Evolutionary conservation across 805 yeast species (phyloP).

Genomic region (Kluyveromyces aestuarii): DNA sequence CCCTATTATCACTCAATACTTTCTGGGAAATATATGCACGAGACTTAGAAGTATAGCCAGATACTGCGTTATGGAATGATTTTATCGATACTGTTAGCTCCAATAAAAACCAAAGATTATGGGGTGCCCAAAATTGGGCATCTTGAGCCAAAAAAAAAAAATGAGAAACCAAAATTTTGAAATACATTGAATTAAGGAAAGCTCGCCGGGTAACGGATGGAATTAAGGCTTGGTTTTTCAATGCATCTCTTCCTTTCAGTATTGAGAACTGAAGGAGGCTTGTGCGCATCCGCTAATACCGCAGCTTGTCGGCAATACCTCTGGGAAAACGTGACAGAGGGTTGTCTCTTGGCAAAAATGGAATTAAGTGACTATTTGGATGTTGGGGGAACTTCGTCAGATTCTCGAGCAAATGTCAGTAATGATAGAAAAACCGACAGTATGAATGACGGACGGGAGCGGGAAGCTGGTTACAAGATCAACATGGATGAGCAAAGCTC

Average conservation of each 20-base stretch:
- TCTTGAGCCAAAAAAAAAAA: neutral
- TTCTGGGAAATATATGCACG: too few species aligned
- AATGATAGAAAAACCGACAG: neutral
- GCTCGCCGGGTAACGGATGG: neutral
- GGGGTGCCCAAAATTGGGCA: neutral
- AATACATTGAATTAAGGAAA: too few species aligned
- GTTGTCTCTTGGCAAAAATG: neutral
- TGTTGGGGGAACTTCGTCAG: neutral
- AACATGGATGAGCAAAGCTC: neutral
- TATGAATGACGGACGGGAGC: neutral
- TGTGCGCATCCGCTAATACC: too few species aligned
- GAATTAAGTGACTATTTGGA: neutral
- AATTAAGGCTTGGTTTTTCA: neutral
- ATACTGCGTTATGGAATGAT: too few species aligned
- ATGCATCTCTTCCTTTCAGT: neutral
- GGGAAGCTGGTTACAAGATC: neutral
- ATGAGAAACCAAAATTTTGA: too few species aligned
- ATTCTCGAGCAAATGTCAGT: neutral
- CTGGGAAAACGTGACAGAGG: neutral
- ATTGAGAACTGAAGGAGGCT: neutral
- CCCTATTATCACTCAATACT: too few species aligned
- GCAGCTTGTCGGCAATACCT: too few species aligned
- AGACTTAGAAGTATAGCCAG: too few species aligned
- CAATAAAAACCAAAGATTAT: too few species aligned
- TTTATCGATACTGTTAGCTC: too few species aligned